Percentiles rank a stretch among this genome's conserved stretches.
Evolutionary conservation across 306 rosid species (phyloP).

Genomic region (barrel medic (Medicago truncatula)): MtrunA17r5.0-ANR NC_053048.1:49845001-49845500

Average conservation of each 20-base stretch:
- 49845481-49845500: slow-evolving; percentile 69
- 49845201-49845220: slow-evolving; percentile 69
- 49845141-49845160: slow-evolving; percentile 81
- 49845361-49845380: slow-evolving; percentile 78
- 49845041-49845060: no score
- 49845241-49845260: slow-evolving; percentile 49
- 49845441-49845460: slow-evolving; percentile 62
- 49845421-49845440: slow-evolving; percentile 53
- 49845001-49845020: no score
- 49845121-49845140: slow-evolving; percentile 72
- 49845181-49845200: slow-evolving; percentile 57
- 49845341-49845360: slow-evolving; percentile 64
- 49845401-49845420: slow-evolving; percentile 29
- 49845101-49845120: slow-evolving; percentile 37
- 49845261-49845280: slow-evolving; percentile 27
- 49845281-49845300: slow-evolving; percentile 71
- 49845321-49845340: slow-evolving; percentile 54
- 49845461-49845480: slow-evolving; percentile 77
- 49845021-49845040: no score
- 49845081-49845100: no score
- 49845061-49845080: no score
- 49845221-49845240: slow-evolving; percentile 77
- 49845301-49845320: slow-evolving; percentile 53
- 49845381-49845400: slow-evolving; percentile 43
- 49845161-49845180: slow-evolving; percentile 76